Base-by-base conservation (phyloP, 2,329 filamentous ascomycete species). In the Teratosphaeria viscida region DNA sequence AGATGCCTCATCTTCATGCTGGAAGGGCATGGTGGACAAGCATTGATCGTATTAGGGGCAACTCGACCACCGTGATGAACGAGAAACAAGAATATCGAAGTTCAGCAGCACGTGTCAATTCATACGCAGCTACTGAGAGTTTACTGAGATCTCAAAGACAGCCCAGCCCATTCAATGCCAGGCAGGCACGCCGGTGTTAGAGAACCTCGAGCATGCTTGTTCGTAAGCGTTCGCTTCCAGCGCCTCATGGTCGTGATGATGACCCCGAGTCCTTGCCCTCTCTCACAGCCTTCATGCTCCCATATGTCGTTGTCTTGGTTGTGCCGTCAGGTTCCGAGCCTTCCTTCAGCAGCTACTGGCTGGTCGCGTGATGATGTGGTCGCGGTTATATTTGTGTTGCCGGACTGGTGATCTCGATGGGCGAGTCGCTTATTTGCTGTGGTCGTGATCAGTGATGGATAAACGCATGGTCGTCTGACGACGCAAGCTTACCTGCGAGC, bases 401-500 rank as follows among this genome's bases (percentile, higher is more conserved):
- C 56, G 23, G 62, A 57, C 54, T 34, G 57, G 60, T 55, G 47
- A 57, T 62, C 55, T 52, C 57, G 57, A 57, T 49, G 60, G 73
- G 73, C 76, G 77, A 79, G 74, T 70, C 67, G 77, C 74, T 80
- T 80, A 74, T 66, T 74, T 74, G 70, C 72, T 74, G 62, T n/a
- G 19, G 55, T 12, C 27, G 14, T 26, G 55, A 62, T 70, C 58
- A 49, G 56, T 59, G 29, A 57, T 43, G 32, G 23, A 43, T 60
- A n/a, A 49, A 49, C 23, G 43, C 16, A 23, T 23, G 43, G 19
- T 49, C n/a, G n/a, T 49, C 26, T 16, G n/a, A 57, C 23, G 37
- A 57, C 52, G 52, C 39, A 53, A 57, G 80, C 91, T 85, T 85
- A 97, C 94, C 87, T 92, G 83, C 94, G 83, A 75, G 92, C 94